phyloP scores from a whole-genome alignment of 441 rosid genomes.

The Lepidium campestre region DNA sequence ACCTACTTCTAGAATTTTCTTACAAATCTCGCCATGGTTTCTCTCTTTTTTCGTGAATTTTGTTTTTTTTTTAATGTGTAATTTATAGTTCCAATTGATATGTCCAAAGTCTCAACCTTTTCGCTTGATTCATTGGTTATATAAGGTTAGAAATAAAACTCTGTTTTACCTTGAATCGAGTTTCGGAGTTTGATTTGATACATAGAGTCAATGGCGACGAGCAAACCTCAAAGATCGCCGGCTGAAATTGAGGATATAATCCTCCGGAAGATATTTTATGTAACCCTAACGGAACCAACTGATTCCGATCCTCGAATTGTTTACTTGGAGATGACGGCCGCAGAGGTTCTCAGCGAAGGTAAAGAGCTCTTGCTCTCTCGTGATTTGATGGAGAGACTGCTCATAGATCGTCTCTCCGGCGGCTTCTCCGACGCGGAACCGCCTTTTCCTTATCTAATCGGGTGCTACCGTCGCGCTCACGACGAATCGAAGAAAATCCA shows the following conservation, averaged over 20 bases:
- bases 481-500: conserved; percentile 79
- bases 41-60: not conserved
- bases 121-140: not conserved
- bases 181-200: conserved; percentile 8
- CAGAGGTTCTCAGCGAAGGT: conserved; percentile 95
- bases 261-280: conserved; percentile 69
- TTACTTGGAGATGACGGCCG: conserved; percentile 78
- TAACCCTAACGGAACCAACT: conserved; percentile 48
- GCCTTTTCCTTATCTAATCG: conserved; percentile 59
- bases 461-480: conserved; percentile 70
- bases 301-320: conserved; percentile 48
- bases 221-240: conserved; percentile 57
- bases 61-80: not conserved
- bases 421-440: conserved; percentile 49
- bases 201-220: conserved; percentile 45
- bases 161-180: not conserved
- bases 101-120: not conserved
- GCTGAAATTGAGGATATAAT: conserved; percentile 85
- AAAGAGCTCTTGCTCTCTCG: conserved; percentile 59
- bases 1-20: conserved; percentile 8
- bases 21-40: not conserved
- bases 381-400: conserved; percentile 69
- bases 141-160: not conserved
- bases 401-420: conserved; percentile 82
- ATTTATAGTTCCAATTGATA: not conserved